These are phyloP conservation scores for Erodium maritimum DNA, from an alignment of 345 rosid species.

Conservation along the genomic window DNA sequence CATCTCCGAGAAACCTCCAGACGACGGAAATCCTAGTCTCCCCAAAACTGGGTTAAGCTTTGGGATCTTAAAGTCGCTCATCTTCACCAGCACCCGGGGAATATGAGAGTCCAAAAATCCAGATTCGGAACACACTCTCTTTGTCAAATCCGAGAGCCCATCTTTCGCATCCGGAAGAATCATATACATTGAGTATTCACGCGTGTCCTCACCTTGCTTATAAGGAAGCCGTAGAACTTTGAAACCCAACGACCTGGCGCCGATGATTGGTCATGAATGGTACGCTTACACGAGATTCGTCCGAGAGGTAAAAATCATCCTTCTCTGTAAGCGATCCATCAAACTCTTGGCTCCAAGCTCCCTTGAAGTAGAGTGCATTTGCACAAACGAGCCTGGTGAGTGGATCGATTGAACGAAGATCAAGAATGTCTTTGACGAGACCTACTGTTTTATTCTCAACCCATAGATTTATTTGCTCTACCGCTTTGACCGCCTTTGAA, in stretches of 20 bases:
- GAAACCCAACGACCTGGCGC: not conserved
- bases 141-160: slow-evolving; percentile 7
- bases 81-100: not conserved
- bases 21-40: slow-evolving; percentile 5
- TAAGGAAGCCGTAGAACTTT: slow-evolving; percentile 9
- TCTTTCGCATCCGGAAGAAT: no score
- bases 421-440: slow-evolving; percentile 7
- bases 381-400: not conserved
- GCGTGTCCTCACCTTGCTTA: not conserved
- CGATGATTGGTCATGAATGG: slow-evolving; percentile 7
- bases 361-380: slow-evolving; percentile 12
- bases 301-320: slow-evolving; percentile 2
- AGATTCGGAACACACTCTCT: slow-evolving; percentile 1
- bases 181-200: slow-evolving; percentile 6
- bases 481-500: no score
- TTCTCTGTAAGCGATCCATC: not conserved
- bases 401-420: not conserved
- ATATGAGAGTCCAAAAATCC: not conserved
- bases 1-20: slow-evolving; percentile 6
- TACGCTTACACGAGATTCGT: slow-evolving; percentile 1
- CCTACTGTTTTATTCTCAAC: slow-evolving; percentile 10
- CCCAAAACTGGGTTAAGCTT: slow-evolving; percentile 3
- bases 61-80: slow-evolving; percentile 4
- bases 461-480: slow-evolving; percentile 9
- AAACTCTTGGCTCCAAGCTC: slow-evolving; percentile 1